Evolutionary conservation across 805 yeast genomes (phyloP), one percentile per base, ranked within the genome.

Genomic region (Wickerhamiella occidentalis): DNA sequence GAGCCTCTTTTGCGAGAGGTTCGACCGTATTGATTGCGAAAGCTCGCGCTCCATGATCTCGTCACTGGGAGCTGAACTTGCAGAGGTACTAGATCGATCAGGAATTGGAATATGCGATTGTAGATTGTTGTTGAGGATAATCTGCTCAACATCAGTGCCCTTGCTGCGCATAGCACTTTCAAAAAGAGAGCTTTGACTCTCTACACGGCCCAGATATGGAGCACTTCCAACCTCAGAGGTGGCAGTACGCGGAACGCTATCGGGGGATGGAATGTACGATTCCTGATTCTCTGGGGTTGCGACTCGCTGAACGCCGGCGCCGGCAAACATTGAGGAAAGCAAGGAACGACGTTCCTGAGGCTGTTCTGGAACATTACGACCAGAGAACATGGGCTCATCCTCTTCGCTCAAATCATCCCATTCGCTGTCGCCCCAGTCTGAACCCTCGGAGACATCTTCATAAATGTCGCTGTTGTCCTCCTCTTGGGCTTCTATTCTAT

Each of bases 311-410:
- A 37, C 33, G 11, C 6, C 40, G 15, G 40, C 18, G 15, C 47
- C 33, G n/a, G 40, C 35, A 45, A 45, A 45, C 47, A 45, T 45
- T 4, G 41, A 33, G 18, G 47, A 68, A 21, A 68, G 52, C 26
- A 68, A 55, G 7, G 72, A 68, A 6, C 66, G 63, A 28, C 66
- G 59, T 15, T 58, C 51, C 17, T 55, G 54, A 2, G 67, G 69
- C 48, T 52, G 58, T 33, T 44, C 55, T 18, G 59, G 63, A 15
- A 53, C 60, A 41, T 54, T 59, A 22, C 54, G 57, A 57, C 48
- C 64, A 56, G 21, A 60, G 57, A 38, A 63, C 60, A 54, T 56
- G 1, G 63, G 8, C 63, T 46, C 53, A 2, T 40, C 52, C 21
- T 46, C 55, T 9, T 52, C 57, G 36, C 52, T 54, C 8, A 48